Conservation (phyloP, 805 yeast genomes). For the Yamadazyma nakazawae region DNA sequence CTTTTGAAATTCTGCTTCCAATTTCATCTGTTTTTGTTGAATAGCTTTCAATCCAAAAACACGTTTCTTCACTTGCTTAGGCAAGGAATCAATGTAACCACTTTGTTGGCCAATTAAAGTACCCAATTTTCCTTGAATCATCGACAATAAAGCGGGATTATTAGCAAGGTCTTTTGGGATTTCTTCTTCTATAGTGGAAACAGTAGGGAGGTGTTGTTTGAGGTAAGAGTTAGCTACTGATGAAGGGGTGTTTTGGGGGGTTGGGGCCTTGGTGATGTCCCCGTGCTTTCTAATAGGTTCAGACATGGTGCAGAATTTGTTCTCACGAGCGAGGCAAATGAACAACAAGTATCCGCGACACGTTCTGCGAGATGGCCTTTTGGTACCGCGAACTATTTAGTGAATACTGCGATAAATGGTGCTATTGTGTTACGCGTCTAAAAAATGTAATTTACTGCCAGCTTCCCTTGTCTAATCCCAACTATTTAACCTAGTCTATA, state of each 20-base stretch:
- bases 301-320: slow-evolving; percentile 50
- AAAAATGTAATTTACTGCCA: too few species aligned
- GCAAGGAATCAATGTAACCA: slow-evolving; percentile 79
- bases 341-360: not conserved
- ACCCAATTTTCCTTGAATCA: slow-evolving; percentile 88
- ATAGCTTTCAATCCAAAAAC: slow-evolving; percentile 78
- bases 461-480: too few species aligned
- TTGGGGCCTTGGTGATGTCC: slow-evolving; percentile 88
- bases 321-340: slow-evolving; percentile 1
- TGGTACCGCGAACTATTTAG: not conserved
- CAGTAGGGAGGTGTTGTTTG: slow-evolving; percentile 56
- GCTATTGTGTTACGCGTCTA: too few species aligned
- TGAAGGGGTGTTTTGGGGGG: slow-evolving; percentile 98
- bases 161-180: slow-evolving; percentile 53
- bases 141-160: slow-evolving; percentile 77
- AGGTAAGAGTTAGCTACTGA: slow-evolving; percentile 73
- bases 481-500: too few species aligned
- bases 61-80: slow-evolving; percentile 68
- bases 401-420: not conserved
- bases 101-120: slow-evolving; percentile 80
- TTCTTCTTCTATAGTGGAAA: slow-evolving; percentile 67
- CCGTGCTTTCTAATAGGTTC: slow-evolving; percentile 80
- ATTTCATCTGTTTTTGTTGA: slow-evolving; percentile 72
- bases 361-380: not conserved
- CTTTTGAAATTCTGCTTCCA: slow-evolving; percentile 89